A percentile compares a stretch with the other conserved stretches of the same genome.
phyloP scores from a whole-genome alignment of 108 stramenopile genomes.

The Bacterosira constricta region DNA sequence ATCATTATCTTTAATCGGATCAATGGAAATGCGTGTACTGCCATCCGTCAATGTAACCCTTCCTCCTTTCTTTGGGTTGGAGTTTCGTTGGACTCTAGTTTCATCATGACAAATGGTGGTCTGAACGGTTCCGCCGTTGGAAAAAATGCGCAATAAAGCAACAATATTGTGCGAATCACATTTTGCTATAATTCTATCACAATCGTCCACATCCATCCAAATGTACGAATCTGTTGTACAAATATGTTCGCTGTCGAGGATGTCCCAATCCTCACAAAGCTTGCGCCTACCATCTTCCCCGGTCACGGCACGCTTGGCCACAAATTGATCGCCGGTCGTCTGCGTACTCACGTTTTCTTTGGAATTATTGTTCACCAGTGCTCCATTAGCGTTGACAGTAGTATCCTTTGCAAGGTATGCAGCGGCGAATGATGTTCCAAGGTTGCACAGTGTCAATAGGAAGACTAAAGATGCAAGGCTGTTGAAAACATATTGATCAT shows the following conservation, averaged over 20 bases:
- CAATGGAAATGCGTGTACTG: neutral
- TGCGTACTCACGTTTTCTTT: conserved; percentile 23
- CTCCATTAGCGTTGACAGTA: conserved; percentile 15
- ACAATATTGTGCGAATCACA: conserved; percentile 15
- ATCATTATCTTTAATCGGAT: too few species aligned
- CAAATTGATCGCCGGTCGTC: conserved; percentile 12
- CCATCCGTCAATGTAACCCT: conserved; percentile 3
- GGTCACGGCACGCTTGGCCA: neutral
- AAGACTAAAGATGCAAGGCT: conserved; percentile 37
- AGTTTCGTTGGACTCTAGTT: neutral
- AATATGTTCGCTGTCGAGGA: neutral
- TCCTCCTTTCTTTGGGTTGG: conserved; percentile 2
- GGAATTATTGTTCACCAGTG: conserved; percentile 12
- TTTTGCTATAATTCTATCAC: conserved; percentile 2
- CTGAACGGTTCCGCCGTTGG: neutral
- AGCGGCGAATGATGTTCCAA: conserved; percentile 60
- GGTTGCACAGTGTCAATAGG: conserved; percentile 49
- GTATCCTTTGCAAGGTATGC: conserved; percentile 62
- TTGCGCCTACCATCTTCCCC: neutral
- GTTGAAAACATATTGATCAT: too few species aligned
- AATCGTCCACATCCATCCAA: neutral
- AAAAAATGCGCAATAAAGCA: conserved; percentile 5
- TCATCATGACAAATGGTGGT: conserved; percentile 4
- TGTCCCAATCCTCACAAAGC: too few species aligned
- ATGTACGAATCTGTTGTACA: conserved; percentile 20